These are phyloP conservation scores for Debaryomyces sp. DNA, from an alignment of 1,139 yeast species.

Conservation along the genomic window DNA sequence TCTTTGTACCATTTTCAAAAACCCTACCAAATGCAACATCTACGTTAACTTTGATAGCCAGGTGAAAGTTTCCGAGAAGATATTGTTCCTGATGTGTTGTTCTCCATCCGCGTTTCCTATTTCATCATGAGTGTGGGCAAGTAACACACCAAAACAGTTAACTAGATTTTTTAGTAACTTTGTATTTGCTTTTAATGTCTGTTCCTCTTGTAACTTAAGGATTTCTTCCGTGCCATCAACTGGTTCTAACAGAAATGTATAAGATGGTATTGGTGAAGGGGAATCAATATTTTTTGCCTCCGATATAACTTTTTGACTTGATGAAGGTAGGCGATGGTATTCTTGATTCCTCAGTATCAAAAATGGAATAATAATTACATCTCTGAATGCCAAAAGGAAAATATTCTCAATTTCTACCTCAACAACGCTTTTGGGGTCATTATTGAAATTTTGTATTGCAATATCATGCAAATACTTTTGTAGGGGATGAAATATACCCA, in stretches of 20 bases:
- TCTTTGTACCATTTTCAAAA: constrained; percentile 5
- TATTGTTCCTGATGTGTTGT: constrained; percentile 18
- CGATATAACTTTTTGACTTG: not conserved
- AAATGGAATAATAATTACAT: constrained; percentile 33
- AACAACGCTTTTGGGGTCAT: constrained; percentile 7
- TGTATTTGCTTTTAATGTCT: constrained; percentile 8
- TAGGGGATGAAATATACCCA: constrained; percentile 35
- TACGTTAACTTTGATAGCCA: constrained; percentile 18
- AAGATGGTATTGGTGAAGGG: not conserved
- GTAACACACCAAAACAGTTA: constrained; percentile 27
- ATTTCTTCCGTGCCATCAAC: not conserved
- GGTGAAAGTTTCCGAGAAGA: constrained; percentile 22
- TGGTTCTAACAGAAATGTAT: not conserved
- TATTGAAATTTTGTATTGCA: constrained; percentile 14
- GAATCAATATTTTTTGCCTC: not conserved
- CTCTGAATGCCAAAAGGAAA: constrained; percentile 34
- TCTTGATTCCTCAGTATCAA: constrained; percentile 21
- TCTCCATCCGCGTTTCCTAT: constrained; percentile 24
- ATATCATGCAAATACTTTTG: constrained; percentile 26
- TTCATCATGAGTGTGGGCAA: constrained; percentile 20
- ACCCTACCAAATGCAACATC: not conserved
- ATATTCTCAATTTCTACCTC: constrained; percentile 34
- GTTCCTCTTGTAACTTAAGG: constrained; percentile 11
- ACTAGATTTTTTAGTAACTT: constrained; percentile 16
- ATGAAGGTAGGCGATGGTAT: not conserved